Percentiles rank a stretch among this genome's conserved stretches.
These are phyloP conservation scores for Beauveria sp. DNA, from an alignment of 2,329 filamentous ascomycete species.

Conservation along the genomic window DNA sequence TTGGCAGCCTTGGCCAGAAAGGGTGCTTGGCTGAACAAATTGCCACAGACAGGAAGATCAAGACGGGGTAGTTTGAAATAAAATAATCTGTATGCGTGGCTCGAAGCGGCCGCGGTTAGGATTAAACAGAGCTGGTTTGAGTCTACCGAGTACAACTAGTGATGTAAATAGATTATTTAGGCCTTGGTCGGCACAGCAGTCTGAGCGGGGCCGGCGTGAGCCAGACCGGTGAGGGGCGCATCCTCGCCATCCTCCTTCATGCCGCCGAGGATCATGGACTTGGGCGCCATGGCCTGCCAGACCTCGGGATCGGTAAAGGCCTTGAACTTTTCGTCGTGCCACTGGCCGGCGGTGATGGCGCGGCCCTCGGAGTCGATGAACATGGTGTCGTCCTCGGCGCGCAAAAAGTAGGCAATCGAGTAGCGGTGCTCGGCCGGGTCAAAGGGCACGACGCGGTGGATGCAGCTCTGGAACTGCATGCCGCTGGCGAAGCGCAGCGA, in stretches of 20 bases:
- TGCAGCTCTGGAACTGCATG: slow-evolving; percentile 47
- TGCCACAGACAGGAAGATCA: neutral
- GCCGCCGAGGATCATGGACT: slow-evolving; percentile 41
- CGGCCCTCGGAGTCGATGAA: slow-evolving; percentile 48
- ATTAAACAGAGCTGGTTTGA: too few relatives aligned
- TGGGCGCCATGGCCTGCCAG: slow-evolving; percentile 39
- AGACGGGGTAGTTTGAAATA: neutral
- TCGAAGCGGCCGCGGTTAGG: too few relatives aligned
- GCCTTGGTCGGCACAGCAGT: slow-evolving; percentile 9
- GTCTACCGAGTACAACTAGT: neutral
- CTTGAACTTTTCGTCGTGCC: slow-evolving; percentile 49
- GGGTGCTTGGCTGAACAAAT: neutral
- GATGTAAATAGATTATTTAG: neutral
- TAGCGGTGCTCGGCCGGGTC: slow-evolving; percentile 46
- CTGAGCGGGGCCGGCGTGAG: neutral
- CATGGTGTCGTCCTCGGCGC: slow-evolving; percentile 48
- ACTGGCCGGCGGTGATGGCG: slow-evolving; percentile 44
- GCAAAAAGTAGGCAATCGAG: slow-evolving; percentile 51
- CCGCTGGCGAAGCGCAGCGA: slow-evolving; percentile 47
- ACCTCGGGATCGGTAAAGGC: slow-evolving; percentile 38
- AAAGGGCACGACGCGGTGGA: slow-evolving; percentile 49
- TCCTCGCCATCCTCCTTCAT: slow-evolving; percentile 36
- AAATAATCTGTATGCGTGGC: too few relatives aligned
- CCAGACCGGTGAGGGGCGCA: slow-evolving; percentile 10
- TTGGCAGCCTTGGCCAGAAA: neutral